Percentiles rank a stretch among this genome's conserved stretches.
These are phyloP conservation scores for Blakeslea trispora DNA, from an alignment of 371 early-diverging fungal species.

Conservation along the genomic window DNA sequence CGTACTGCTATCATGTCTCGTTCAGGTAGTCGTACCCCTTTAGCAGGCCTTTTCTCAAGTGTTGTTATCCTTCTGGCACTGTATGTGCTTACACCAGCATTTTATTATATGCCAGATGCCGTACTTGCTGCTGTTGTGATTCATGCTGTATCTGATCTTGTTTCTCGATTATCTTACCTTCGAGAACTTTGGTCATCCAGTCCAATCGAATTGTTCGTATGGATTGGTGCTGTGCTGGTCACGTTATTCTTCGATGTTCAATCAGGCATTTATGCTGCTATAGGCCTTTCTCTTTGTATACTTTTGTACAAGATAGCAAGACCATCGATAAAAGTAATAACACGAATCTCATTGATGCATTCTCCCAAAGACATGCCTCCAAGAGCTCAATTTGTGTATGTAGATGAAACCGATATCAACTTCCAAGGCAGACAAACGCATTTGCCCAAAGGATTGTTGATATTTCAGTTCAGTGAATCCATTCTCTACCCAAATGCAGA, in stretches of 20 bases:
- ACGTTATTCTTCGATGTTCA: slow-evolving; percentile 68
- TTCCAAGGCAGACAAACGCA: slow-evolving; percentile 3
- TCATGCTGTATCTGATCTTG: slow-evolving; percentile 63
- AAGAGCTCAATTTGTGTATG: slow-evolving; percentile 35
- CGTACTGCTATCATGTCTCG: slow-evolving; percentile 83
- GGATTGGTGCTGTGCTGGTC: slow-evolving; percentile 52
- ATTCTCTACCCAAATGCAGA: slow-evolving; percentile 27
- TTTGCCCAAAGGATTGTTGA: slow-evolving; percentile 15
- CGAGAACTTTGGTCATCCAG: slow-evolving; percentile 41
- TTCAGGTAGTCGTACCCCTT: slow-evolving; percentile 80
- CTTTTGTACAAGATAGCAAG: slow-evolving; percentile 65
- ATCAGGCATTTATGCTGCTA: slow-evolving; percentile 63
- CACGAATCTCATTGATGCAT: slow-evolving; percentile 23
- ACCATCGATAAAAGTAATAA: slow-evolving; percentile 41
- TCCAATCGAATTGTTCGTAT: slow-evolving; percentile 52
- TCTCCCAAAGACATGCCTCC: slow-evolving; percentile 18
- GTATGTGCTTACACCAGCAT: slow-evolving; percentile 78
- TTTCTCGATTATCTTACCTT: slow-evolving; percentile 34
- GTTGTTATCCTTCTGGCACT: slow-evolving; percentile 75
- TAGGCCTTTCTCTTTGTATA: slow-evolving; percentile 55
- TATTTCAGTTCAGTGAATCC: slow-evolving; percentile 13
- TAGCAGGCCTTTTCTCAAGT: slow-evolving; percentile 78
- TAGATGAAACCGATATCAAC: slow-evolving; percentile 21
- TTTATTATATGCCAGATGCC: slow-evolving; percentile 86
- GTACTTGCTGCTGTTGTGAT: slow-evolving; percentile 81